Base-by-base conservation (phyloP, 116 monocot species). In the Phalaenopsis hybrid region DNA sequence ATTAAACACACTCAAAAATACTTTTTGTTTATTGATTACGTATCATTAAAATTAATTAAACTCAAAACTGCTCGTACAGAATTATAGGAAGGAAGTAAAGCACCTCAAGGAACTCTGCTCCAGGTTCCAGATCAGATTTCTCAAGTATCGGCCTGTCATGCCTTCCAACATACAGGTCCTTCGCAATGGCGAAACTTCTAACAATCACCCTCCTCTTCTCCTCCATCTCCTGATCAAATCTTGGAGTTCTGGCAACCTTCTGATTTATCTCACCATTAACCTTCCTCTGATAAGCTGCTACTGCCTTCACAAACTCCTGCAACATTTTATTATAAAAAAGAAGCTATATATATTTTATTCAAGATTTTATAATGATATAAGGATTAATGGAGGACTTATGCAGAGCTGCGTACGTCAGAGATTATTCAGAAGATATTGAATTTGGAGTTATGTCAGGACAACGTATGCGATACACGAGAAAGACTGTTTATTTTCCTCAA, bases 231-330 rank as follows among this genome's bases (percentile, higher is more conserved):
- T 81, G 74, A 44, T 90, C 81, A 68, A 94, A 25, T 70, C 85
- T 75, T 75, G 45, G 75, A n/a, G 46, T 44, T 1, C 55, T 55
- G 4, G 65, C 78, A 9, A 37, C 31, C 18, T 74, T 33, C 18
- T 28, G 59, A 31, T 83, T 49, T 5, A 15, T 31, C 5, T 84
- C 68, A 76, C 80, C 70, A 76, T 84, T 92, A 17, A 90, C 84
- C 86, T 90, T 98, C 84, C 89, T 93, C 81, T 90, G 91, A 58
- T 98, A 98, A 9, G 95, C 88, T 10, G 87, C 83, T 49, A 94
- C 97, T 7, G 97, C 93, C 76, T 88, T 91, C 57, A 90, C 95
- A 74, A 98, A 98, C 63, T 93, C 94, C 97, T 97, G 49, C 25
- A 52, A 44, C 3, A 72, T 41, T 72, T 31, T 31, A 31, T 31